phyloP scores from a whole-genome alignment of 768 basidiomycete species.

The Trametes cingulata region DNA sequence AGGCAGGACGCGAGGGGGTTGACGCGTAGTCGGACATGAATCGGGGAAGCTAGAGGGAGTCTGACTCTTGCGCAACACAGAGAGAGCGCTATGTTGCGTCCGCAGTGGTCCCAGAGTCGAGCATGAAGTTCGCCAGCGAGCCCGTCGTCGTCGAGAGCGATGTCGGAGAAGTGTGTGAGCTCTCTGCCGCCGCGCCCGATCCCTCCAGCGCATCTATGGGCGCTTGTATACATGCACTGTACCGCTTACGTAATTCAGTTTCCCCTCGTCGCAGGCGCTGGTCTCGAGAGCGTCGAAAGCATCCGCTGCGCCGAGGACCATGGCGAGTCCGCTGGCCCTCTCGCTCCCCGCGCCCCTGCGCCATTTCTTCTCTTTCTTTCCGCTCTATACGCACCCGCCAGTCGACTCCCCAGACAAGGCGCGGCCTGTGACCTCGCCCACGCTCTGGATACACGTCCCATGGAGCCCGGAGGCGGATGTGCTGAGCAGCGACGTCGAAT shows the following conservation, averaged over 20 bases:
- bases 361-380: slow-evolving; percentile 59
- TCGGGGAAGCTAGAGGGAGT: background rate
- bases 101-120: background rate
- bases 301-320: background rate
- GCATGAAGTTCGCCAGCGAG: background rate
- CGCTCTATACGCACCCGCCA: slow-evolving; percentile 52
- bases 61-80: background rate
- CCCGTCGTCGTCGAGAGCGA: background rate
- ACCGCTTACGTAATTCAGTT: background rate
- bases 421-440: slow-evolving; percentile 36
- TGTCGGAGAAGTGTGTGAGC: background rate
- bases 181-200: background rate
- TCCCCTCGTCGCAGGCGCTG: background rate
- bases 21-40: slow-evolving; percentile 48
- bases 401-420: slow-evolving; percentile 36
- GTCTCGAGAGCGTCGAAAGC: too few relatives aligned
- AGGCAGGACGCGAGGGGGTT: slow-evolving; percentile 57
- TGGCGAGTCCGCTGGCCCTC: slow-evolving; percentile 16
- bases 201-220: slow-evolving; percentile 18
- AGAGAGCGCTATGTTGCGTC: background rate
- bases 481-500: slow-evolving; percentile 79
- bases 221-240: background rate
- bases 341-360: slow-evolving; percentile 43
- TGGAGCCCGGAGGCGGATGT: slow-evolving; percentile 30
- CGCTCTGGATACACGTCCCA: slow-evolving; percentile 70